These are phyloP conservation scores for Kwoniella newhampshirensis DNA, from an alignment of 768 basidiomycete genomes.

Conservation along the genomic window DNA sequence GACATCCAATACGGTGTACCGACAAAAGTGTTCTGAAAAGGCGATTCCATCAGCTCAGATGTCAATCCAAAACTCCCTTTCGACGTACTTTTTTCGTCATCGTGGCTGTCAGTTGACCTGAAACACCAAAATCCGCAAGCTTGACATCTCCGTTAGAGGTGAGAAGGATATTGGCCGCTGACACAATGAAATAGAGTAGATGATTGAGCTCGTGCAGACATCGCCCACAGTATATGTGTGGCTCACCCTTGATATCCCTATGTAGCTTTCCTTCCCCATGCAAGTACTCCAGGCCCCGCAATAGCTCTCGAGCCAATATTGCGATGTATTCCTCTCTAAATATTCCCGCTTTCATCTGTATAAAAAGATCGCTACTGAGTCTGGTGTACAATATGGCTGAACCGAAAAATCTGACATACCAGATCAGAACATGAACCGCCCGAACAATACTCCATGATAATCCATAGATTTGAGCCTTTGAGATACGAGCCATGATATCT, in stretches of 20 bases:
- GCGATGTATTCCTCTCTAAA: constrained; percentile 99
- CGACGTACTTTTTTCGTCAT: constrained; percentile 54
- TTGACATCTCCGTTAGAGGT: constrained; percentile 63
- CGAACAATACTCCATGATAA: constrained; percentile 96
- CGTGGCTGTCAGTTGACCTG: constrained; percentile 73
- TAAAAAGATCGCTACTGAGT: constrained; percentile 5
- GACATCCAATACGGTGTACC: constrained; percentile 99
- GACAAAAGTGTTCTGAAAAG: constrained; percentile 97
- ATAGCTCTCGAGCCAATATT: constrained; percentile 87
- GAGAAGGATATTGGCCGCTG: constrained; percentile 35
- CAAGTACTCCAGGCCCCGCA: constrained; percentile 90
- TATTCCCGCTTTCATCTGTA: constrained; percentile 94
- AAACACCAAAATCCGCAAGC: constrained; percentile 97
- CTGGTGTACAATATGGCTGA: neutral
- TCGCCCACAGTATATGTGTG: neutral
- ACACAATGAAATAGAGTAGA: no score
- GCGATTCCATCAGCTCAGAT: constrained; percentile 54
- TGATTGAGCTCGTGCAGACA: no score
- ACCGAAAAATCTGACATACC: constrained; percentile 57
- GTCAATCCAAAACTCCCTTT: no score
- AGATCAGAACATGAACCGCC: constrained; percentile 97
- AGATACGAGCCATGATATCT: constrained; percentile 95
- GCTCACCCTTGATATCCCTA: constrained; percentile 94
- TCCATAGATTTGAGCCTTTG: constrained; percentile 96
- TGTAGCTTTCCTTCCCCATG: constrained; percentile 96